These are phyloP conservation scores for Geosiphon pyriformis DNA, from an alignment of 192 early-diverging fungal genomes.

Conservation along the genomic window DNA sequence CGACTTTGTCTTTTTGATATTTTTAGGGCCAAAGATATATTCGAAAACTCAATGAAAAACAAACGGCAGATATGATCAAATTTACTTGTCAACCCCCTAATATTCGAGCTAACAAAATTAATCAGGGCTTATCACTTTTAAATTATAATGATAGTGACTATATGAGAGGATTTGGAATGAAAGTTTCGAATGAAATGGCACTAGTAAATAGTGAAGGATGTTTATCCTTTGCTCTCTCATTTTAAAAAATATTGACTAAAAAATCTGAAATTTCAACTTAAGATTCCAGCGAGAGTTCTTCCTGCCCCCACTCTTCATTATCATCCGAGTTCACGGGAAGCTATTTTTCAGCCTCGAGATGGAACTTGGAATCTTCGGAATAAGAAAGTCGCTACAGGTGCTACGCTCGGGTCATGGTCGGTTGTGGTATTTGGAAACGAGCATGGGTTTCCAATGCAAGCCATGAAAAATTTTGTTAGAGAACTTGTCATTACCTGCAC, in stretches of 20 bases:
- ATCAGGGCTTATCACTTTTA: constrained; percentile 60
- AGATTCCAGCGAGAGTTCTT: constrained; percentile 6
- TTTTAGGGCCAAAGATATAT: constrained; percentile 75
- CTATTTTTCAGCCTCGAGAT: constrained; percentile 49
- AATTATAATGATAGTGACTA: constrained; percentile 65
- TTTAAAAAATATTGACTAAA: no score
- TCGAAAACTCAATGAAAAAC: constrained; percentile 75
- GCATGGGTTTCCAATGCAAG: constrained; percentile 41
- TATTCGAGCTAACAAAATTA: constrained; percentile 77
- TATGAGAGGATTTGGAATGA: constrained; percentile 68
- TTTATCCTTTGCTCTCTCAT: no score
- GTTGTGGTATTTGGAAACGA: constrained; percentile 73
- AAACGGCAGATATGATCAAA: constrained; percentile 95
- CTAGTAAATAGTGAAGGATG: constrained; percentile 61
- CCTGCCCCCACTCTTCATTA: constrained; percentile 16
- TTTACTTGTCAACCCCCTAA: constrained; percentile 82
- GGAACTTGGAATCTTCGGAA: constrained; percentile 91
- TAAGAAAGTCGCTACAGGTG: constrained; percentile 71
- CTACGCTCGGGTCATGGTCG: constrained; percentile 69
- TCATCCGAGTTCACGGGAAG: constrained; percentile 36
- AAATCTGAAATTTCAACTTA: constrained; percentile 18
- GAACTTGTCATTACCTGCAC: constrained; percentile 67
- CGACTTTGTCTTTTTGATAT: no score
- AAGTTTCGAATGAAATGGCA: constrained; percentile 62
- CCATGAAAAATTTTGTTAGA: constrained; percentile 61